A percentile compares a stretch with the other conserved stretches of the same genome.
Conservation (phyloP, 2,329 filamentous ascomycete species). For the Cercospora nicotianae region DNA sequence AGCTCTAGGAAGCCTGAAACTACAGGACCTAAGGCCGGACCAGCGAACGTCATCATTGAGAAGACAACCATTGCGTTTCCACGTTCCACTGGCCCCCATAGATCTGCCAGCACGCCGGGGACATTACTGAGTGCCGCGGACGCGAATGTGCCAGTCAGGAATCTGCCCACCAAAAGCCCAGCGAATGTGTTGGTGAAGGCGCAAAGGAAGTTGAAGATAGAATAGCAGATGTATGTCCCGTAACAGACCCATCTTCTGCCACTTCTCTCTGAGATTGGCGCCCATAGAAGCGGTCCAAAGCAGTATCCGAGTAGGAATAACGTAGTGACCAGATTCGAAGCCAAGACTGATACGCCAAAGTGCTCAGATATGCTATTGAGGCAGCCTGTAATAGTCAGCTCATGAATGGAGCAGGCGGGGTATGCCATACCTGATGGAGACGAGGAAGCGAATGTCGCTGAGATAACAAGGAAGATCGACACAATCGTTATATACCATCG, state of each 20-base stretch:
- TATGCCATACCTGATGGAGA: slow-evolving; percentile 35
- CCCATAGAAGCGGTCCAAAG: slow-evolving; percentile 62
- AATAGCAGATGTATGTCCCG: slow-evolving; percentile 41
- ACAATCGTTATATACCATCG: slow-evolving; percentile 44
- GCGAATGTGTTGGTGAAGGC: slow-evolving; percentile 58
- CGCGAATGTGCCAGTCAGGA: slow-evolving; percentile 57
- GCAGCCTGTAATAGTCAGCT: slow-evolving; percentile 25
- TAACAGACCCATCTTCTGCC: slow-evolving; percentile 58
- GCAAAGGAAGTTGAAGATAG: slow-evolving; percentile 55
- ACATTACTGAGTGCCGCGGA: slow-evolving; percentile 46
- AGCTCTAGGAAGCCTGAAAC: slow-evolving; percentile 58
- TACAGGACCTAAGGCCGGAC: slow-evolving; percentile 50
- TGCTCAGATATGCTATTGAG: slow-evolving; percentile 44
- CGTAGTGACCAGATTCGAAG: slow-evolving; percentile 34
- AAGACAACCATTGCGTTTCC: slow-evolving; percentile 57
- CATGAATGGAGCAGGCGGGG: no score
- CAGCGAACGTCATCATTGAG: slow-evolving; percentile 51
- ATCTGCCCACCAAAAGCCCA: slow-evolving; percentile 54
- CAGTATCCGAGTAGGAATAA: slow-evolving; percentile 51
- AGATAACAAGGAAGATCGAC: slow-evolving; percentile 51
- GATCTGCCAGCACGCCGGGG: slow-evolving; percentile 52
- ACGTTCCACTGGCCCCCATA: slow-evolving; percentile 42
- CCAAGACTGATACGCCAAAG: slow-evolving; percentile 51
- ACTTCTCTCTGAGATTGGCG: slow-evolving; percentile 65
- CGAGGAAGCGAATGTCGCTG: slow-evolving; percentile 56